Evolutionary conservation across 2,329 filamentous ascomycete species (phyloP).

Genomic region (Sordariomycetes sp.): DNA sequence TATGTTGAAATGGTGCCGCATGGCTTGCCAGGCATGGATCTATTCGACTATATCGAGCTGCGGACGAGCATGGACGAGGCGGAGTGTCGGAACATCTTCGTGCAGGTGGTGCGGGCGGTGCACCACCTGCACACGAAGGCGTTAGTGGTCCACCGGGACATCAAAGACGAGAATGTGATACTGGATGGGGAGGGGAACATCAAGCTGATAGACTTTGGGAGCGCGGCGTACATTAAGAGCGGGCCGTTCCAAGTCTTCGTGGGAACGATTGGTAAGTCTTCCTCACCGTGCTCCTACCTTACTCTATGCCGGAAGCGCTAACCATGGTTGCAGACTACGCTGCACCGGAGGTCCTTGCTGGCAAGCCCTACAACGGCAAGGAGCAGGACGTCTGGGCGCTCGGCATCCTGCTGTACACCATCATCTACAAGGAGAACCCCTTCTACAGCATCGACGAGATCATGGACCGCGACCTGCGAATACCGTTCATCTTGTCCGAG

Average conservation of each 20-base stretch:
- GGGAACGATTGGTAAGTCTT: slow-evolving; percentile 78
- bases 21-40: slow-evolving; percentile 90
- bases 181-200: slow-evolving; percentile 91
- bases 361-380: slow-evolving; percentile 84
- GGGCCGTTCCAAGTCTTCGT: slow-evolving; percentile 99
- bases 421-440: slow-evolving; percentile 98
- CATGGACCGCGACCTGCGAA: slow-evolving; percentile 88
- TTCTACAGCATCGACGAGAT: slow-evolving; percentile 99
- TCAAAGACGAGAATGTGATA: slow-evolving; percentile 98
- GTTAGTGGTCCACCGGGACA: slow-evolving; percentile 88
- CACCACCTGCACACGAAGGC: slow-evolving; percentile 88
- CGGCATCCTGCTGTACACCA: slow-evolving; percentile 93
- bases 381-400: slow-evolving; percentile 98
- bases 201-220: slow-evolving; percentile 97
- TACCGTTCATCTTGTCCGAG: slow-evolving; percentile 82
- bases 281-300: neutral
- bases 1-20: slow-evolving; percentile 98
- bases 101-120: slow-evolving; percentile 81
- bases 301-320: slow-evolving; percentile 4
- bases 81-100: slow-evolving; percentile 90
- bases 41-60: slow-evolving; percentile 98
- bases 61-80: slow-evolving; percentile 92
- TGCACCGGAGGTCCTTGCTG: slow-evolving; percentile 92
- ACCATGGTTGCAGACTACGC: slow-evolving; percentile 64
- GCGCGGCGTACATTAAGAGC: slow-evolving; percentile 95